Conservation (phyloP, 1,139 yeast species). For the Kodamaea arcana region DNA sequence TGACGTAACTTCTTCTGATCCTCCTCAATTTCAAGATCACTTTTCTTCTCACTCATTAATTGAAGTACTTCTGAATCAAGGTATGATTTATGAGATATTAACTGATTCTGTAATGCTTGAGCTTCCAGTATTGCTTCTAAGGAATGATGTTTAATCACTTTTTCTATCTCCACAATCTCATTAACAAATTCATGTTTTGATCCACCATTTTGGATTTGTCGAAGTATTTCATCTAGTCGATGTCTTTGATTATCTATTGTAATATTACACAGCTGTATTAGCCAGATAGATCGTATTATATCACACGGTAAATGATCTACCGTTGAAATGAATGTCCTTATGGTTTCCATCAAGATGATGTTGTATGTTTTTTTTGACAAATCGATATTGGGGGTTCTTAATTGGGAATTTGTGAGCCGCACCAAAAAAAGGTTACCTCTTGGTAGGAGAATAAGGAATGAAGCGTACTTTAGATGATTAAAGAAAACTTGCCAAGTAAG, state of each 20-base stretch:
- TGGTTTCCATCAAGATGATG: slow-evolving; percentile 9
- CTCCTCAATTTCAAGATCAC: slow-evolving; percentile 15
- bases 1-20: slow-evolving; percentile 17
- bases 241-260: slow-evolving; percentile 19
- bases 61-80: slow-evolving; percentile 30
- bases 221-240: slow-evolving; percentile 8
- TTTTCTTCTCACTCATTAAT: slow-evolving; percentile 13
- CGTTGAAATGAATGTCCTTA: slow-evolving; percentile 36
- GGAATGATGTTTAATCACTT: slow-evolving; percentile 13
- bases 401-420: too few relatives aligned
- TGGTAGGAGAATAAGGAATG: too few relatives aligned
- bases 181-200: slow-evolving; percentile 6
- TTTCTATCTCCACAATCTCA: slow-evolving; percentile 12
- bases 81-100: slow-evolving; percentile 28
- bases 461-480: too few relatives aligned
- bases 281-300: slow-evolving; percentile 42
- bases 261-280: slow-evolving; percentile 39
- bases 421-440: too few relatives aligned
- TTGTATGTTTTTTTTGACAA: too few relatives aligned
- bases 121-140: slow-evolving; percentile 35
- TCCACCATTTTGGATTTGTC: slow-evolving; percentile 4
- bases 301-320: slow-evolving; percentile 48
- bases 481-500: too few relatives aligned
- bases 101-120: slow-evolving; percentile 30
- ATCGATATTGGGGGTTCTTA: too few relatives aligned